phyloP scores from a whole-genome alignment of 306 rosid genomes.

The Rosa chinensis region DNA sequence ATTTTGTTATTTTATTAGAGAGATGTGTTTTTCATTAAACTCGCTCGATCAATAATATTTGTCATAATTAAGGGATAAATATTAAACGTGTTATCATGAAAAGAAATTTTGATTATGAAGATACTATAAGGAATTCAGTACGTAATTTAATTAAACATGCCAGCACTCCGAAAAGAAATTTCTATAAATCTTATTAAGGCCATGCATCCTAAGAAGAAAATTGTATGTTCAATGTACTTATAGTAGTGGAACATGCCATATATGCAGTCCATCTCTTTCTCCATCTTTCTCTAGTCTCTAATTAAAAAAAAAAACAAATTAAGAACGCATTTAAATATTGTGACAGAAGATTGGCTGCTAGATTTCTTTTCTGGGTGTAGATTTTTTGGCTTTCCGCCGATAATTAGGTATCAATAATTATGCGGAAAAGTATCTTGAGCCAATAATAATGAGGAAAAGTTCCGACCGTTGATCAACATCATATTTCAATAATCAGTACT shows the following conservation, averaged over 20 bases:
- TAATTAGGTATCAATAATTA: neutral
- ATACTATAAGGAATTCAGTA: too few relatives aligned
- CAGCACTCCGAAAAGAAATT: too few relatives aligned
- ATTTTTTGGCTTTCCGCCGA: neutral
- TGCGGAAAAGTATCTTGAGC: neutral
- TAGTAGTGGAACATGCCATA: neutral
- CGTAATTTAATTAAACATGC: too few relatives aligned
- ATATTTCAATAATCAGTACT: neutral
- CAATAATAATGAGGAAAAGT: neutral
- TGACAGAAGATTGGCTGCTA: neutral
- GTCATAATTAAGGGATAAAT: too few relatives aligned
- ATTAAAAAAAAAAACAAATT: too few relatives aligned
- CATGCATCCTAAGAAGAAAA: neutral
- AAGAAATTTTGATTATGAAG: too few relatives aligned
- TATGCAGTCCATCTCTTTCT: neutral
- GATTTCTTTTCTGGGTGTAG: neutral
- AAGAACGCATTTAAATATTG: neutral
- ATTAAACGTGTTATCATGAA: too few relatives aligned
- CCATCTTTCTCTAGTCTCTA: neutral
- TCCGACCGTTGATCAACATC: neutral
- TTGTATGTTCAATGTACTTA: neutral
- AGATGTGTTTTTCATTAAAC: too few relatives aligned
- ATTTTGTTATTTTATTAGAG: too few relatives aligned
- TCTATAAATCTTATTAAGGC: neutral
- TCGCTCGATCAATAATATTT: too few relatives aligned